A percentile compares a stretch with the other conserved stretches of the same genome.
Evolutionary conservation across 75 land plant species (phyloP).

Genomic region (Sequoiadendron giganteum): DNA sequence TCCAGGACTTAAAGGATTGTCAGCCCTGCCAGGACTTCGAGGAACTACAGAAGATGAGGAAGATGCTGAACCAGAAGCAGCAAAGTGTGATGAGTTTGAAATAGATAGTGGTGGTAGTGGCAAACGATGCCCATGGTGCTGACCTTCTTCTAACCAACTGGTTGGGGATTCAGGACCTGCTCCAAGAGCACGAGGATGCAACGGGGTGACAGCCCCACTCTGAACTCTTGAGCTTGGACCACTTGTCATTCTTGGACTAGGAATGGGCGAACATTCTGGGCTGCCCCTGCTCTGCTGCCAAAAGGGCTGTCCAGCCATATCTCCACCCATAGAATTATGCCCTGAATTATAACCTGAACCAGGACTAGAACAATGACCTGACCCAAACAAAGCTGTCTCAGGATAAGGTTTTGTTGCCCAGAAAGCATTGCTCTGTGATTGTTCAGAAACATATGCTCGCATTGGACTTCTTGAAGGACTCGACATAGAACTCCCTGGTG

Average conservation of each 20-base stretch:
- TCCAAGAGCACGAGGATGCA: slow-evolving; percentile 75
- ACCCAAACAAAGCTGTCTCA: slow-evolving; percentile 48
- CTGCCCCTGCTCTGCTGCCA: slow-evolving; percentile 75
- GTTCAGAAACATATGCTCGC: slow-evolving; percentile 44
- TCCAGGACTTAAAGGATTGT: slow-evolving; percentile 60
- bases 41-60: slow-evolving; percentile 47
- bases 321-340: slow-evolving; percentile 67
- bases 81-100: slow-evolving; percentile 40
- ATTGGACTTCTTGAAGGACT: slow-evolving; percentile 77
- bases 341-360: slow-evolving; percentile 82
- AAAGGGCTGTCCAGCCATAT: slow-evolving; percentile 56
- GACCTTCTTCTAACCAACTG: slow-evolving; percentile 64
- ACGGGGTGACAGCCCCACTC: slow-evolving; percentile 87
- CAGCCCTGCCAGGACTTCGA: slow-evolving; percentile 65
- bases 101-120: slow-evolving; percentile 77
- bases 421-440: slow-evolving; percentile 26
- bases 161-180: slow-evolving; percentile 43
- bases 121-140: slow-evolving; percentile 63
- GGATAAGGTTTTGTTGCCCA: slow-evolving; percentile 39
- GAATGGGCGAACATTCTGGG: slow-evolving; percentile 77
- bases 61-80: slow-evolving; percentile 36
- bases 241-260: slow-evolving; percentile 87
- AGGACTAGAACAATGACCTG: slow-evolving; percentile 79
- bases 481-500: slow-evolving; percentile 72
- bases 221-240: slow-evolving; percentile 78